phyloP scores from a whole-genome alignment of 1,284 basidiomycete genomes.

The Sanghuangporus sanghuang region DNA sequence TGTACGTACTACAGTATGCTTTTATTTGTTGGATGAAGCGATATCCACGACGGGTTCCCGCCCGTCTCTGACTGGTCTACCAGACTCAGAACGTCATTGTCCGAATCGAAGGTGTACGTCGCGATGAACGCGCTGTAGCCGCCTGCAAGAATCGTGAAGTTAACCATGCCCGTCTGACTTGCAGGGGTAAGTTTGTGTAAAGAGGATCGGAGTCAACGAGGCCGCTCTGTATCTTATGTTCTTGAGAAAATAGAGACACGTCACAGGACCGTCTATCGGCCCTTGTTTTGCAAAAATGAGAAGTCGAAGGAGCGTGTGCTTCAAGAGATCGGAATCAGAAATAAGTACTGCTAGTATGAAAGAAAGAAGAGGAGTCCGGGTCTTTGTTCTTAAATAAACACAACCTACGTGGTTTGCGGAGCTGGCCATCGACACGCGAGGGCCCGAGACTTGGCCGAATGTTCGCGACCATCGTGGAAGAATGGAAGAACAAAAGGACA shows the following conservation, averaged over 20 bases:
- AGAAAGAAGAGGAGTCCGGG: background rate
- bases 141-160: slow-evolving; percentile 56
- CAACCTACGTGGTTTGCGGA: background rate
- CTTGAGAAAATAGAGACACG: background rate
- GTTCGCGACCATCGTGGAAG: background rate
- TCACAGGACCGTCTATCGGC: background rate
- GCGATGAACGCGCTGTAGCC: slow-evolving; percentile 56
- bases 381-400: background rate
- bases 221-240: background rate
- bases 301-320: background rate
- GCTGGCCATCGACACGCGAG: background rate
- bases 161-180: slow-evolving; percentile 38
- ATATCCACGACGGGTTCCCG: slow-evolving; percentile 51
- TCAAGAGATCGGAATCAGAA: background rate
- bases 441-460: background rate
- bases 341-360: background rate
- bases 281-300: background rate
- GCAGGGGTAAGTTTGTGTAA: background rate
- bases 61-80: slow-evolving; percentile 45
- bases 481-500: background rate
- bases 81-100: slow-evolving; percentile 40
- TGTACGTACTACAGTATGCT: slow-evolving; percentile 51
- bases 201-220: background rate
- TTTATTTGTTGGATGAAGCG: slow-evolving; percentile 44
- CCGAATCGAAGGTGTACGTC: slow-evolving; percentile 53